Percentiles rank a stretch among this genome's conserved stretches.
Evolutionary conservation across 2,329 filamentous ascomycete genomes (phyloP).

Genomic region (Colletotrichum tropicale): DNA sequence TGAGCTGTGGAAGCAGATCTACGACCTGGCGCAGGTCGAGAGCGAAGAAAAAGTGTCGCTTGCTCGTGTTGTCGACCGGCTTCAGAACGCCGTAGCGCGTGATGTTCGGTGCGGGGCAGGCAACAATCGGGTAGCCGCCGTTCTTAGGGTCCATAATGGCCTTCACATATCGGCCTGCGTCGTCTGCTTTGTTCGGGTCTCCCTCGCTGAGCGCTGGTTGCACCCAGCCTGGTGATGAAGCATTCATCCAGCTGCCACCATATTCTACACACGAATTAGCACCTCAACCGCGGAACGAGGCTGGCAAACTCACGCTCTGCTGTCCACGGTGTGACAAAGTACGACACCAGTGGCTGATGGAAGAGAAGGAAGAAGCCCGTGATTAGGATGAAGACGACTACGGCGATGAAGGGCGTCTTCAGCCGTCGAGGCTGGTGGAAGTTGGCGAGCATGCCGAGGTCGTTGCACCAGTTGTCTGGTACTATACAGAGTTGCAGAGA

Average conservation of each 20-base stretch:
- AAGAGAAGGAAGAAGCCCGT: conserved; percentile 73
- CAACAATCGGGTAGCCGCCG: conserved; percentile 29
- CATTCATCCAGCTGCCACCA: conserved; percentile 19
- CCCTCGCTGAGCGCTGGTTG: conserved; percentile 3
- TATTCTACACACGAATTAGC: conserved; percentile 3
- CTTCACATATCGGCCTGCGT: conserved; percentile 40
- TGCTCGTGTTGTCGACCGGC: not conserved
- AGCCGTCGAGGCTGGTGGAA: conserved; percentile 12
- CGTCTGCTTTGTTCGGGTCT: not conserved
- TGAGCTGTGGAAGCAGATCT: conserved; percentile 50
- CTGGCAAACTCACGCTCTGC: not conserved
- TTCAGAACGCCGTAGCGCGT: conserved; percentile 13
- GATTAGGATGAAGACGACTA: conserved; percentile 58
- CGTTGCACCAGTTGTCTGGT: not conserved
- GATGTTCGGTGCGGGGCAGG: conserved; percentile 26
- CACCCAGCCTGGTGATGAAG: conserved; percentile 1
- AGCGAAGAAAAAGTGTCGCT: conserved; percentile 53
- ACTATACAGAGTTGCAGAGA: not conserved
- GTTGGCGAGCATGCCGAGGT: conserved; percentile 7
- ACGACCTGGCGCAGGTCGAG: conserved; percentile 53
- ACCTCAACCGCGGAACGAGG: not conserved
- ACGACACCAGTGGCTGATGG: conserved; percentile 46
- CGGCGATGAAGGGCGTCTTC: conserved; percentile 24
- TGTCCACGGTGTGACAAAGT: conserved; percentile 11
- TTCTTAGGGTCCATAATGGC: conserved; percentile 32